phyloP scores from a whole-genome alignment of 441 rosid species.

The Syzygium malaccense region DNA sequence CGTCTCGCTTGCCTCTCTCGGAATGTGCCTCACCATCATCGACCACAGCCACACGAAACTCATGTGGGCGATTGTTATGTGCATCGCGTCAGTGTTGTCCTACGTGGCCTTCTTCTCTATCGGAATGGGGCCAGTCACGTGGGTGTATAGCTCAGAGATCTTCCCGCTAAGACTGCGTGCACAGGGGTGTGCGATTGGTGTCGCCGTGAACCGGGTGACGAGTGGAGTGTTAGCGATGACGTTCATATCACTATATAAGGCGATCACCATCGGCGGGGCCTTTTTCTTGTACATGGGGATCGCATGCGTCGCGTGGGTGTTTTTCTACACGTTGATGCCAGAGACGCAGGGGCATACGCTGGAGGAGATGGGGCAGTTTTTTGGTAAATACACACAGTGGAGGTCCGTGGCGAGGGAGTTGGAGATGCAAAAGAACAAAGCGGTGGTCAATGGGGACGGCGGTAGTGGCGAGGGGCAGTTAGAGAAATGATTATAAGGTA shows the following conservation, averaged over 20 bases:
- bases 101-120: conserved; percentile 11
- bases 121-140: conserved; percentile 4
- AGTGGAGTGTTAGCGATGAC: conserved; percentile 4
- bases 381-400: conserved; percentile 5
- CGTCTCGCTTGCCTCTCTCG: not conserved
- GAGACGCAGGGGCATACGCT: conserved; percentile 8
- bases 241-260: conserved; percentile 3
- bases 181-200: not conserved
- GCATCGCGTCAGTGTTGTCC: conserved; percentile 1
- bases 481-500: not conserved
- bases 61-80: not conserved
- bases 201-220: not conserved
- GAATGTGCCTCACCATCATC: not conserved
- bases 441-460: not conserved
- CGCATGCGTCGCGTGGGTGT: not conserved
- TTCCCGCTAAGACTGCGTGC: conserved; percentile 10
- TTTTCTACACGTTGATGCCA: conserved; percentile 5
- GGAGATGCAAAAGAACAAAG: not conserved
- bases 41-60: not conserved
- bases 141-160: conserved; percentile 15
- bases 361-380: conserved; percentile 5
- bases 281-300: not conserved
- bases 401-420: not conserved
- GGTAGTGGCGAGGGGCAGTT: not conserved
- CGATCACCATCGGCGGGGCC: conserved; percentile 7